Evolutionary conservation across 129 eudicot species (phyloP).

Genomic region (Silybum marianum): DNA sequence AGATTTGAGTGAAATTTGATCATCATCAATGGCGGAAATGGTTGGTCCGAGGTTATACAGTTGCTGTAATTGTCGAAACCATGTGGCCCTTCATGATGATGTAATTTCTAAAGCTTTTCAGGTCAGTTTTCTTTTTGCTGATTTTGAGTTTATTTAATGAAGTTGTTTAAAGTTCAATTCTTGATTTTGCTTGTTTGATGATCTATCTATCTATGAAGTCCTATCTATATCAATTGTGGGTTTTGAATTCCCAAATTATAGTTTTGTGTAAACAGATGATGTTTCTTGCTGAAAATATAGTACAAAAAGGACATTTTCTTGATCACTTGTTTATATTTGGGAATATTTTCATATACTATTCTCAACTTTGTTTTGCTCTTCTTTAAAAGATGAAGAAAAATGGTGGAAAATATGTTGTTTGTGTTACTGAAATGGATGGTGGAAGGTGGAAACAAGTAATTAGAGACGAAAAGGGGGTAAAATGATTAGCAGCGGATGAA

Average conservation of each 20-base stretch:
- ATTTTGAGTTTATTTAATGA: background rate
- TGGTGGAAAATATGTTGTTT: background rate
- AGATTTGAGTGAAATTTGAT: slow-evolving; percentile 23
- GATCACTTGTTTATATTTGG: background rate
- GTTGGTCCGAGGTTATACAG: slow-evolving; percentile 77
- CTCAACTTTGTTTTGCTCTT: background rate
- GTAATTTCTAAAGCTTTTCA: slow-evolving; percentile 74
- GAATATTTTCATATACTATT: background rate
- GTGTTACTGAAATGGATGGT: slow-evolving; percentile 14
- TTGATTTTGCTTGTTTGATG: slow-evolving; percentile 18
- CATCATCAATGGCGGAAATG: slow-evolving; percentile 59
- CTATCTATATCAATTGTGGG: slow-evolving; percentile 15
- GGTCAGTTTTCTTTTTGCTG: slow-evolving; percentile 32
- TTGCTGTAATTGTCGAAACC: slow-evolving; percentile 77
- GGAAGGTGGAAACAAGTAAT: slow-evolving; percentile 7
- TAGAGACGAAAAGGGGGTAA: slow-evolving; percentile 7
- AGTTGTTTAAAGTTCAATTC: background rate
- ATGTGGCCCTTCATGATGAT: slow-evolving; percentile 83
- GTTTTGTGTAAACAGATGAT: background rate
- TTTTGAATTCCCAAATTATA: background rate
- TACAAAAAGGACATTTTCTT: background rate
- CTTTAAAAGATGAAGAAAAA: background rate
- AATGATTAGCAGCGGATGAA: slow-evolving; percentile 6
- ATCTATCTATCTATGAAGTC: background rate
- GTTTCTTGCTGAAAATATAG: background rate